Percentiles rank a stretch among this genome's conserved stretches.
Conservation (phyloP, 805 yeast genomes). For the Vanderwaltozyma tropicalis region DNA sequence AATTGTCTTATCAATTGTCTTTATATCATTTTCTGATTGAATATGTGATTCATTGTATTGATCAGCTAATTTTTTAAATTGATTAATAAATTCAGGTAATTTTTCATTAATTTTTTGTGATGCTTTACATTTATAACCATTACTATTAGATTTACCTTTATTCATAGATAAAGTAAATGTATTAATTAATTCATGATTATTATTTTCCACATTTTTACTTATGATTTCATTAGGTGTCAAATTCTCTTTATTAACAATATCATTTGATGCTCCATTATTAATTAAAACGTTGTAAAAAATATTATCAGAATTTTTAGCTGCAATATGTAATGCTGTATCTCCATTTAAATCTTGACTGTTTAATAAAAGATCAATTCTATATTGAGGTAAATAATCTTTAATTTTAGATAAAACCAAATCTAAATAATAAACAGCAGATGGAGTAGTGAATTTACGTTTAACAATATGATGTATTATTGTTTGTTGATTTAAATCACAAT, state of each 20-base stretch:
- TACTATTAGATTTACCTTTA: neutral
- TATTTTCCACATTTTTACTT: constrained; percentile 28
- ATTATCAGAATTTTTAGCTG: constrained; percentile 65
- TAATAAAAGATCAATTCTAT: constrained; percentile 43
- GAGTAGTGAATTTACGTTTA: constrained; percentile 58
- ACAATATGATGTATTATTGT: constrained; percentile 82
- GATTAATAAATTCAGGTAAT: constrained; percentile 19
- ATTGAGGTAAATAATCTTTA: constrained; percentile 51
- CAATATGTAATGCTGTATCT: constrained; percentile 82
- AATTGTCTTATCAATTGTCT: constrained; percentile 21
- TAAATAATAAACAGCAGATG: constrained; percentile 75
- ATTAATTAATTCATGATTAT: neutral
- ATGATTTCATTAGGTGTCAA: constrained; percentile 22
- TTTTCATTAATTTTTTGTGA: constrained; percentile 23
- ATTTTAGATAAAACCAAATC: constrained; percentile 67
- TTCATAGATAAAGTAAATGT: neutral
- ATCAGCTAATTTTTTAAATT: constrained; percentile 39
- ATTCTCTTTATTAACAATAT: constrained; percentile 36
- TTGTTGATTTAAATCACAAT: constrained; percentile 60
- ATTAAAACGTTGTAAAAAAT: constrained; percentile 20
- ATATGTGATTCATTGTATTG: constrained; percentile 41
- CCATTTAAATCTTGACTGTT: constrained; percentile 72
- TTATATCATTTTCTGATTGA: constrained; percentile 33
- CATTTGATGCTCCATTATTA: constrained; percentile 29
- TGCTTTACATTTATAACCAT: constrained; percentile 16